These are phyloP conservation scores for Bruguiera hainesii DNA, from an alignment of 441 rosid species.

Conservation along the genomic window DNA sequence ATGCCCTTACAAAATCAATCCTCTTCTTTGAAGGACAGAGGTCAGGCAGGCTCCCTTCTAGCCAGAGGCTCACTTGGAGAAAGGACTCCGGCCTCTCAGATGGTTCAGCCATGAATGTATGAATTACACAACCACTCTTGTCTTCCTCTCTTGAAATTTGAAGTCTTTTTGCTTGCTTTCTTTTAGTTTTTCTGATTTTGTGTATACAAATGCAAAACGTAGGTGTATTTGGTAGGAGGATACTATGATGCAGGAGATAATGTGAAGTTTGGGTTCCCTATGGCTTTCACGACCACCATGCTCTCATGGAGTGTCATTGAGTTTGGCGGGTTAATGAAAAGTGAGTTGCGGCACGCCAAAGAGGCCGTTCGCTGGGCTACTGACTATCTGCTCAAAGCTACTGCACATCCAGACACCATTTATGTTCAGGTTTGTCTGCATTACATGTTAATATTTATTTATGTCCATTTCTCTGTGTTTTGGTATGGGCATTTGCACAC, in stretches of 20 bases:
- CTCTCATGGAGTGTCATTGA: slow-evolving; percentile 76
- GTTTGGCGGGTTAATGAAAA: slow-evolving; percentile 55
- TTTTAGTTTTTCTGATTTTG: slow-evolving; percentile 13
- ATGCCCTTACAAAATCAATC: slow-evolving; percentile 86
- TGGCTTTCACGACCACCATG: slow-evolving; percentile 82
- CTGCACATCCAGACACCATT: slow-evolving; percentile 58
- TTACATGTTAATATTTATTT: neutral
- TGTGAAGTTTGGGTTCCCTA: slow-evolving; percentile 74
- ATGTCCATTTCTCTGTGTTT: neutral
- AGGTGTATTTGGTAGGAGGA: slow-evolving; percentile 74
- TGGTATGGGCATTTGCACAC: too few species aligned
- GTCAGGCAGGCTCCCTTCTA: slow-evolving; percentile 72
- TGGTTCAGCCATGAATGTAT: slow-evolving; percentile 62
- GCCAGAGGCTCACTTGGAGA: slow-evolving; percentile 73
- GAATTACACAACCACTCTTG: neutral
- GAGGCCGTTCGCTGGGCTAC: slow-evolving; percentile 74
- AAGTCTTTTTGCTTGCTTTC: neutral
- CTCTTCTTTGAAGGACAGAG: slow-evolving; percentile 96
- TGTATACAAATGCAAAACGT: neutral
- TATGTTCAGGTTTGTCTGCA: slow-evolving; percentile 53
- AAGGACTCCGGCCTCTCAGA: slow-evolving; percentile 72
- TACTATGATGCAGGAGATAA: slow-evolving; percentile 91
- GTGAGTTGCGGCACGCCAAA: slow-evolving; percentile 45
- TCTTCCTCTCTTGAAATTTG: neutral
- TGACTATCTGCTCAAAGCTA: slow-evolving; percentile 63